Percentiles rank a stretch among this genome's conserved stretches.
Evolutionary conservation across 495 filamentous ascomycete genomes (phyloP).

Genomic region (Aspergillus kassunensis): DNA sequence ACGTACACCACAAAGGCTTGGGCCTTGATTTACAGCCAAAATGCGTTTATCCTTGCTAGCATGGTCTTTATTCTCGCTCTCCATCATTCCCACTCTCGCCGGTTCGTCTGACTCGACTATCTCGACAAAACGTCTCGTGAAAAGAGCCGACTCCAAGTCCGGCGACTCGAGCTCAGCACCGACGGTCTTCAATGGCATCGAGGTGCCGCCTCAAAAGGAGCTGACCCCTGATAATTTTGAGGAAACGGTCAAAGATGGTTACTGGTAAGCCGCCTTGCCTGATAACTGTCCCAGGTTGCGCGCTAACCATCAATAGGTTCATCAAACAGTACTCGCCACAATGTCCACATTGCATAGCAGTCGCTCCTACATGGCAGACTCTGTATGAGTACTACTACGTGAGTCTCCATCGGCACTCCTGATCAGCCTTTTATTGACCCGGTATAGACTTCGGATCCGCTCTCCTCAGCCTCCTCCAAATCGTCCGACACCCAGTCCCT

Average conservation of each 20-base stretch:
- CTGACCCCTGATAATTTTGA: conserved; percentile 54
- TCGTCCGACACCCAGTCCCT: conserved; percentile 45
- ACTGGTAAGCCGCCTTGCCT: conserved; percentile 46
- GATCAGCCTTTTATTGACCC: conserved; percentile 18
- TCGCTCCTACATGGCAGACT: conserved; percentile 86
- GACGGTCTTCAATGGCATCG: conserved; percentile 76
- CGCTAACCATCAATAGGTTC: conserved; percentile 48
- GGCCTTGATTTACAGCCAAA: conserved; percentile 21
- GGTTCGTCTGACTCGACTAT: conserved; percentile 23
- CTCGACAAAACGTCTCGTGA: conserved; percentile 22
- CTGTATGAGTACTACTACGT: conserved; percentile 92
- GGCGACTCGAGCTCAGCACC: conserved; percentile 13
- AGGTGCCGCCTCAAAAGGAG: conserved; percentile 70
- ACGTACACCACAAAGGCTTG: conserved; percentile 7
- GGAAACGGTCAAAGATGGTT: conserved; percentile 56
- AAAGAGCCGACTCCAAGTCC: conserved; percentile 22
- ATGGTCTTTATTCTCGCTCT: conserved; percentile 41
- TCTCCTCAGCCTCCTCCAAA: conserved; percentile 41
- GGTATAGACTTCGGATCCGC: conserved; percentile 67
- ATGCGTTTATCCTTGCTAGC: conserved; percentile 41
- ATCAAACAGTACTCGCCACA: conserved; percentile 73
- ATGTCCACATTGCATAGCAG: conserved; percentile 74
- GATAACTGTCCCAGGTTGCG: background rate
- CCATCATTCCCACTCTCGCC: conserved; percentile 36
- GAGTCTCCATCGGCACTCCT: conserved; percentile 13